Evolutionary conservation across 2,329 filamentous ascomycete genomes (phyloP), one percentile per base, ranked within the genome.

Genomic region (Fusarium mexicanum): DNA sequence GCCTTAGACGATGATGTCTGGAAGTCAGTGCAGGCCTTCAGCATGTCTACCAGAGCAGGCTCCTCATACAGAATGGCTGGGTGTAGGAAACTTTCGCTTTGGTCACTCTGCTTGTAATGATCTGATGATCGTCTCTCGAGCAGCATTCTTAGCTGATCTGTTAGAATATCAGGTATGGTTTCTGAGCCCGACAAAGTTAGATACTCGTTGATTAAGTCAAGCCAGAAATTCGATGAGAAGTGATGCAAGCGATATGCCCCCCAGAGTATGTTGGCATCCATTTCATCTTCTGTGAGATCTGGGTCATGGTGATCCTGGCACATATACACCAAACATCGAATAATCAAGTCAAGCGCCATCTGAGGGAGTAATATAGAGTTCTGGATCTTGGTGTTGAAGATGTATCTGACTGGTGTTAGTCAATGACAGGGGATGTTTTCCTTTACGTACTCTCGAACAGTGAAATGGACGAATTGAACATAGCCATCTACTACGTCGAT

Each of bases 341-440:
- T 16, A 53, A 17, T 18, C 12, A 53, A 3, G 0, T 53, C 50
- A 8, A 53, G 12, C 0, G n/a, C 17, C 4, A 1, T 37, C 0
- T n/a, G n/a, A n/a, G n/a, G n/a, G n/a, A n/a, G n/a, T n/a, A n/a
- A n/a, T n/a, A n/a, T 37, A 0, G 17, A 26, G 4, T 20, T 37
- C 3, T 12, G 1, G 0, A 53, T 12, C 0, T 53, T 4, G 12
- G 1, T 1, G 1, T 0, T 22, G 17, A 53, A 53, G 3, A 53
- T 26, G n/a, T 53, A 53, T 0, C 50, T 53, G 33, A 11, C 0
- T 6, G 4, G 0, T 20, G 17, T 53, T 26, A 53, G 48, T 20
- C 0, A 6, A 1, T 0, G 4, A 16, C 1, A 4, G 3, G 8
- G 6, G 0, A 4, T 20, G 17, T 3, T 5, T 20, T 0, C 2